These are phyloP conservation scores for Saprolegnia diclina DNA, from an alignment of 352 stramenopile species.

Conservation along the genomic window DNA sequence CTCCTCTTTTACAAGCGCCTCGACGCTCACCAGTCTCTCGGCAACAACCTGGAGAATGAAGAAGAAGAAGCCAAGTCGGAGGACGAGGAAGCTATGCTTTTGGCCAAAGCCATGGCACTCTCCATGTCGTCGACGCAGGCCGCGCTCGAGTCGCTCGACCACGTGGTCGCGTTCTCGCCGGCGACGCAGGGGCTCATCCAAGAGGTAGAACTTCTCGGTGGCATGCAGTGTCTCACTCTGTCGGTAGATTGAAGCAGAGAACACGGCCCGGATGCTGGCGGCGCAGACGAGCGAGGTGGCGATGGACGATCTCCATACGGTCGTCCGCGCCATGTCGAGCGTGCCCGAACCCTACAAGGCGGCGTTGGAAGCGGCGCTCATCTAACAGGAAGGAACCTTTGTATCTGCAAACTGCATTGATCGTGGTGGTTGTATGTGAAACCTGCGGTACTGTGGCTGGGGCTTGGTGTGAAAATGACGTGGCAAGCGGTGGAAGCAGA, in stretches of 20 bases:
- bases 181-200: not conserved
- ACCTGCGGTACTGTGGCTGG: too few species aligned
- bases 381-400: not conserved
- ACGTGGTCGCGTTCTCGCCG: not conserved
- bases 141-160: not conserved
- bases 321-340: not conserved
- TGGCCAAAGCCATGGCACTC: slow-evolving; percentile 83
- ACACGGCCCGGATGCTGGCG: not conserved
- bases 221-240: too few species aligned
- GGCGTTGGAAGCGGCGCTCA: not conserved
- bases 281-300: not conserved
- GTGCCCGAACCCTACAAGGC: not conserved
- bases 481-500: too few species aligned
- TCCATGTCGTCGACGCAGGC: slow-evolving; percentile 68
- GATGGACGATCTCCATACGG: slow-evolving; percentile 11
- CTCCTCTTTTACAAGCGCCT: slow-evolving; percentile 86
- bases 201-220: too few species aligned
- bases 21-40: too few species aligned
- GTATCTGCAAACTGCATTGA: too few species aligned
- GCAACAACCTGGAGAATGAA: slow-evolving; percentile 43
- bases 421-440: too few species aligned
- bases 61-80: slow-evolving; percentile 33
- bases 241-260: not conserved
- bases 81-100: slow-evolving; percentile 79
- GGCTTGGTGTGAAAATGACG: too few species aligned